A percentile compares a stretch with the other conserved stretches of the same genome.
Conservation (phyloP, 108 stramenopile species). For the Nannochloropsis oceanica region DNA sequence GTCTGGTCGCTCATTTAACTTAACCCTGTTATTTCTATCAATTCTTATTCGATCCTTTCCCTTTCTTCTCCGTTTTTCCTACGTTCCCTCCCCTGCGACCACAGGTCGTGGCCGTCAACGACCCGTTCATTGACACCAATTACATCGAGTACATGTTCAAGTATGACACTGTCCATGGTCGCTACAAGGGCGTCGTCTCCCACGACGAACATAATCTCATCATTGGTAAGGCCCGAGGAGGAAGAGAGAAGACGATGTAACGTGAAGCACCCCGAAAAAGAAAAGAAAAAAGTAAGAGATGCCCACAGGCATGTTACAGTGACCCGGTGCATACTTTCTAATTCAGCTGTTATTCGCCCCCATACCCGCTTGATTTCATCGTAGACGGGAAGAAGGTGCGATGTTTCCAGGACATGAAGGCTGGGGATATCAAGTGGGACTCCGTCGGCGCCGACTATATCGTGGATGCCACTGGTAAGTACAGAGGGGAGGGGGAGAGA, state of each 20-base stretch:
- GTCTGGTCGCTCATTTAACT: background rate
- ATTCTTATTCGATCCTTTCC: background rate
- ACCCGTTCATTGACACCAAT: background rate
- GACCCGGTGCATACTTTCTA: background rate
- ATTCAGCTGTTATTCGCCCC: too few relatives aligned
- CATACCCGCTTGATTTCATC: conserved; percentile 32
- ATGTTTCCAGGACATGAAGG: background rate
- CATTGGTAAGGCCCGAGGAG: conserved; percentile 43
- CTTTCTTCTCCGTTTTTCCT: conserved; percentile 50
- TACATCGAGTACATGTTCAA: conserved; percentile 63
- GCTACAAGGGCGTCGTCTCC: conserved; percentile 41
- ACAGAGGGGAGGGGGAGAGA: conserved; percentile 34
- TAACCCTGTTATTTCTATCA: background rate
- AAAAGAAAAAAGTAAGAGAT: conserved; percentile 7
- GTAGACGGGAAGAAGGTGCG: conserved; percentile 24
- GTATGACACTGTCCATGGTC: conserved; percentile 79
- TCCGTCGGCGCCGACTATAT: background rate
- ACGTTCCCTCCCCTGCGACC: too few relatives aligned
- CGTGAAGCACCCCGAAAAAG: background rate
- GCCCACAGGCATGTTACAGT: background rate
- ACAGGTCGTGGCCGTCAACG: conserved; percentile 7
- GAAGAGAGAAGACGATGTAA: conserved; percentile 1
- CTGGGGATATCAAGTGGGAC: background rate
- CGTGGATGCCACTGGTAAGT: background rate
- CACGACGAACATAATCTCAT: conserved; percentile 39